Base-by-base conservation (phyloP, 768 basidiomycete genomes). In the Boletus edulis region DNA sequence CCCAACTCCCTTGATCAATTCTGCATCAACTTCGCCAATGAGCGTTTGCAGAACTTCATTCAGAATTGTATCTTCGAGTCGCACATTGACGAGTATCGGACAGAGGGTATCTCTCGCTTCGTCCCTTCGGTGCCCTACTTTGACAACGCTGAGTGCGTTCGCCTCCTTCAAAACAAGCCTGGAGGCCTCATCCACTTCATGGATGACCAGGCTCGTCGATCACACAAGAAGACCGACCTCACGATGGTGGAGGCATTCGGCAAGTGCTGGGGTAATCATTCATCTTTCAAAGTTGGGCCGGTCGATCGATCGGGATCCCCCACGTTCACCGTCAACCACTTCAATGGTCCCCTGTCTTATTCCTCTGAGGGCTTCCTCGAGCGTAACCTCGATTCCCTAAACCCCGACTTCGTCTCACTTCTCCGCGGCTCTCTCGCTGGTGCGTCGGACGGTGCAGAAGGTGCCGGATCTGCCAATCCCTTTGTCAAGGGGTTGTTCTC, bases 121-220 rank as follows among this genome's bases (percentile, higher is more conserved):
- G 81, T 89, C 3, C 89, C 90, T 0, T 75, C 82, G 31, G 74
- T 91, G 0, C 81, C 87, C 0, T 95, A 89, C 75, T 92, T 92
- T 68, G 92, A 96, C 73, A 98, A 98, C 70, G 70, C 87, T 10
- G 95, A 98, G 67, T 94, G 91, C 61, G 72, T 98, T 31, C 83
- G 92, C 8, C 77, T 99, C 31, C 51, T 52, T 3, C 51, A 52
- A 15, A 45, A 52, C 35, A 52, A 46, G 37, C 51, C 51, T 3
- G 95, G 95, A 11, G 97, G 97, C 2, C 77, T 99, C 32, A 85
- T 98, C 50, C 93, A 96, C 65, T 98, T 98, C 71, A 92, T 98
- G 89, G 95, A 98, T 66, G 96, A 98, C 67, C 94, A 97, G 71
- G 90, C 94, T 1, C 81, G 89, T 13, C 80, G 91, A 38, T 81